Evolutionary conservation across 2,329 filamentous ascomycete genomes (phyloP).

Genomic region (Nothophaeocryptopus gaeumannii): DNA sequence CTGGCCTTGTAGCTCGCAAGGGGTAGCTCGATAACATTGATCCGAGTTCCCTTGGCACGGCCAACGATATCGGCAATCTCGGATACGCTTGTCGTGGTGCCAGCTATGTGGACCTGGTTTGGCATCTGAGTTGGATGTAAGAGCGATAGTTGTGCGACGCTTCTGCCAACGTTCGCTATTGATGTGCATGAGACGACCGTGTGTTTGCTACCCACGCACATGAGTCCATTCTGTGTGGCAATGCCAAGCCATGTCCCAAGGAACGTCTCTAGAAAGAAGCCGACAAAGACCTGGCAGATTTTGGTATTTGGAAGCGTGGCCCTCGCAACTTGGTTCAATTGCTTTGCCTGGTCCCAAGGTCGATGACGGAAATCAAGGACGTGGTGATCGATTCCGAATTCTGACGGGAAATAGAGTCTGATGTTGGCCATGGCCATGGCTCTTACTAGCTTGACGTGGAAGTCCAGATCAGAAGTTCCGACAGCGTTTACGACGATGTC

Average conservation of each 20-base stretch:
- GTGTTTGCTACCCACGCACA: slow-evolving; percentile 9
- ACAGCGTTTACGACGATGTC: slow-evolving; percentile 10
- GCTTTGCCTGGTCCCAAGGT: slow-evolving; percentile 7
- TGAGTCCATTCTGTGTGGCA: neutral
- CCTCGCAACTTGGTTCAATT: slow-evolving; percentile 1
- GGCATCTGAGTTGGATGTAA: slow-evolving; percentile 2
- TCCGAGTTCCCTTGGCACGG: neutral
- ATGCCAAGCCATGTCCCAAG: slow-evolving; percentile 10
- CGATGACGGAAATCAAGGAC: slow-evolving; percentile 9
- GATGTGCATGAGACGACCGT: slow-evolving; percentile 6
- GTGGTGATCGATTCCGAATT: slow-evolving; percentile 9
- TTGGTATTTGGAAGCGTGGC: slow-evolving; percentile 1
- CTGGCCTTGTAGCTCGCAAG: slow-evolving; percentile 9
- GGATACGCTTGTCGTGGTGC: slow-evolving; percentile 1
- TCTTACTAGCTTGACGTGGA: slow-evolving; percentile 2
- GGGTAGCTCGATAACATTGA: slow-evolving; percentile 7
- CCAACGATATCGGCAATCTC: slow-evolving; percentile 4
- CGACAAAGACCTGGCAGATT: slow-evolving; percentile 9
- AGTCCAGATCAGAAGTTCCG: slow-evolving; percentile 1
- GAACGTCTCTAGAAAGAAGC: slow-evolving; percentile 5
- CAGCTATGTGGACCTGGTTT: slow-evolving; percentile 5
- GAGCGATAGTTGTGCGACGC: slow-evolving; percentile 6
- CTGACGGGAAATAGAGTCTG: slow-evolving; percentile 7
- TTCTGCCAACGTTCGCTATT: neutral
- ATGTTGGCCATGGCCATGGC: slow-evolving; percentile 3